Base-by-base conservation (phyloP, 208 protist species). In the Trypanosoma caninum region DNA sequence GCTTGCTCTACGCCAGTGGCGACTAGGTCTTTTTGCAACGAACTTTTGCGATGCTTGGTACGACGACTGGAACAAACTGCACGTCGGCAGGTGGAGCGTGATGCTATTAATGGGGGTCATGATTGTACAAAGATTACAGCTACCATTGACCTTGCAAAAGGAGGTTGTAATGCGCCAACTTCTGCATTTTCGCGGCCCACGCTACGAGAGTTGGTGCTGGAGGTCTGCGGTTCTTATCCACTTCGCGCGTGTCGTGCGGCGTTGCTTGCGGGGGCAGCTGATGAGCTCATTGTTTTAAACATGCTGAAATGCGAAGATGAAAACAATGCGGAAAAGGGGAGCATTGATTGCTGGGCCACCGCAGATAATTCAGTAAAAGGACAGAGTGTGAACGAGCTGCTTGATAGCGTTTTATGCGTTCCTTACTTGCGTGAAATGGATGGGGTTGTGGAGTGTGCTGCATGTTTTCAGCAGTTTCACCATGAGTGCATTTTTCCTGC, bases 401-500 rank as follows among this genome's bases (percentile, higher is more conserved):
- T 82, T 2, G 46, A 65, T 57, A 63, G 58, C 38, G 46, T 71
- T 28, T 73, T 73, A 1, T 44, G 33, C 28, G 69, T 82, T 50
- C 76, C 76, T 16, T 44, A 44, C 11, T 31, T 93, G 23, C 69
- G 66, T 30, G 80, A 88, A 55, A 76, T 76, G 57, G 87, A 94
- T 59, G 80, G 59, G 18, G 69, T 94, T 38, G 33, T 89, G 41
- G 83, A 94, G 75, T 94, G 87, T 35, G 78, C 69, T 11, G 46
- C 63, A 27, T 94, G 87, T 72, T 80, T 89, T 37, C 71, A 65
- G 10, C 59, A 81, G 20, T 91, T 94, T 61, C 87, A 94, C 37
- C 87, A 94, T 50, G 55, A 50, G 23, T 94, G 87, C 50, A 57
- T 94, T 3, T 76, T 68, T 20, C 87, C 87, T 31, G 57, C 65